Evolutionary conservation across 208 protist species (phyloP).

Genomic region (Acanthamoeba healyi): DNA sequence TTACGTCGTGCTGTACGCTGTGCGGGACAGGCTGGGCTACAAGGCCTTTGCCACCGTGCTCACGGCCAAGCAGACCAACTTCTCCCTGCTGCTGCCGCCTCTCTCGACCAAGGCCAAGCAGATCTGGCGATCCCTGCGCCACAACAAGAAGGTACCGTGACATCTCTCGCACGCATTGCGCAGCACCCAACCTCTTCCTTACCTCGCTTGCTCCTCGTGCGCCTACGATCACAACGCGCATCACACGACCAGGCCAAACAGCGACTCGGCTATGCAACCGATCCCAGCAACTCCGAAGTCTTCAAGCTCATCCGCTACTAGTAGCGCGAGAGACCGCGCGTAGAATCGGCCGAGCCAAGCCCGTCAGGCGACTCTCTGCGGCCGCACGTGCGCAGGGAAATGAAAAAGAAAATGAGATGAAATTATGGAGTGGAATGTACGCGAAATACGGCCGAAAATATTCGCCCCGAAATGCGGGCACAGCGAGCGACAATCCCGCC

Average conservation of each 20-base stretch:
- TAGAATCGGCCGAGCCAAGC: no score
- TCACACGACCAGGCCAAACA: background rate
- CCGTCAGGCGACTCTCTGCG: background rate
- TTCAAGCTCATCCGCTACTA: slow-evolving; percentile 58
- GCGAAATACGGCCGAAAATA: background rate
- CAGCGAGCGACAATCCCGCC: background rate
- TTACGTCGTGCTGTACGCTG: background rate
- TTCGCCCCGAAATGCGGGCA: background rate
- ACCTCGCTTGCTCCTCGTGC: no score
- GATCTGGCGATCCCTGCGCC: background rate
- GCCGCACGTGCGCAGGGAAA: background rate
- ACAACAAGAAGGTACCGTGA: slow-evolving; percentile 58
- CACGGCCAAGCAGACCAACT: slow-evolving; percentile 10
- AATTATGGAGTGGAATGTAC: background rate
- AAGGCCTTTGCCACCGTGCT: slow-evolving; percentile 48
- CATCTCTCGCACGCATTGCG: no score
- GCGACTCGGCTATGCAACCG: slow-evolving; percentile 32
- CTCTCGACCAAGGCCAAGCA: background rate
- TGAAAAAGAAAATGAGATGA: background rate
- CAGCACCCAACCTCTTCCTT: no score
- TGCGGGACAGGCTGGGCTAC: slow-evolving; percentile 46
- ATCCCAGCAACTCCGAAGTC: slow-evolving; percentile 51
- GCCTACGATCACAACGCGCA: background rate
- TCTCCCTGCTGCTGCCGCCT: background rate
- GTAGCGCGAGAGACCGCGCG: no score